phyloP scores from a whole-genome alignment of 805 yeast species.

The Candida ipomoeae region DNA sequence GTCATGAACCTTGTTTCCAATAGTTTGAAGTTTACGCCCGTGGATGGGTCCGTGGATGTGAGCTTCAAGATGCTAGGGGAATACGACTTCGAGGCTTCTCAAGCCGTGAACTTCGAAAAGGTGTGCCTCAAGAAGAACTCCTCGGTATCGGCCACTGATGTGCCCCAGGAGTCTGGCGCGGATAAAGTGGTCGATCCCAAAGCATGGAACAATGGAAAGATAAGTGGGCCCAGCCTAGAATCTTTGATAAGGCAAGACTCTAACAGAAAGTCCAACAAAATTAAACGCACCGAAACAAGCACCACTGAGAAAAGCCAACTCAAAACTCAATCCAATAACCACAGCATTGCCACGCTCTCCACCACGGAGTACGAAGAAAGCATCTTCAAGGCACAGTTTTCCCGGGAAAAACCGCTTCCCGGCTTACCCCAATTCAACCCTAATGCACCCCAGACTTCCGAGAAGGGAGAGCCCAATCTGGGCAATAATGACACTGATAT shows the following conservation, averaged over 20 bases:
- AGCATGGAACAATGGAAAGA: background rate
- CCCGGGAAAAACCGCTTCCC: slow-evolving; percentile 16
- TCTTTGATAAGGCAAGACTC: background rate
- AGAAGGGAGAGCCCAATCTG: background rate
- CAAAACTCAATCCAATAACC: slow-evolving; percentile 3
- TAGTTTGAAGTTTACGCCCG: slow-evolving; percentile 88
- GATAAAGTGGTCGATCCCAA: background rate
- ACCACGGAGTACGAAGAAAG: slow-evolving; percentile 37
- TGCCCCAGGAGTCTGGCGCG: background rate
- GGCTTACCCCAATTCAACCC: slow-evolving; percentile 5
- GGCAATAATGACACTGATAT: background rate
- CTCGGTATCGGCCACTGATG: background rate
- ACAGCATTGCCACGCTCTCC: slow-evolving; percentile 32
- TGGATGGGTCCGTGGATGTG: slow-evolving; percentile 75
- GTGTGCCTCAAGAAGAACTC: slow-evolving; percentile 12
- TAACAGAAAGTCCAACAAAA: background rate
- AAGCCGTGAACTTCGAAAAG: slow-evolving; percentile 9
- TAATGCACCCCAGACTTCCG: background rate
- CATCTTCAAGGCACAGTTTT: slow-evolving; percentile 36
- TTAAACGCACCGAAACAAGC: background rate
- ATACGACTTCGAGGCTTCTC: slow-evolving; percentile 43
- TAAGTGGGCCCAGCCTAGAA: background rate
- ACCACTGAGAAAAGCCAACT: background rate
- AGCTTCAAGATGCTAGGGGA: slow-evolving; percentile 62
- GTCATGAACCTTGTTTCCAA: slow-evolving; percentile 91